Percentiles rank a stretch among this genome's conserved stretches.
phyloP scores from a whole-genome alignment of 78 protist species.

The Protostelium mycophagum region DNA sequence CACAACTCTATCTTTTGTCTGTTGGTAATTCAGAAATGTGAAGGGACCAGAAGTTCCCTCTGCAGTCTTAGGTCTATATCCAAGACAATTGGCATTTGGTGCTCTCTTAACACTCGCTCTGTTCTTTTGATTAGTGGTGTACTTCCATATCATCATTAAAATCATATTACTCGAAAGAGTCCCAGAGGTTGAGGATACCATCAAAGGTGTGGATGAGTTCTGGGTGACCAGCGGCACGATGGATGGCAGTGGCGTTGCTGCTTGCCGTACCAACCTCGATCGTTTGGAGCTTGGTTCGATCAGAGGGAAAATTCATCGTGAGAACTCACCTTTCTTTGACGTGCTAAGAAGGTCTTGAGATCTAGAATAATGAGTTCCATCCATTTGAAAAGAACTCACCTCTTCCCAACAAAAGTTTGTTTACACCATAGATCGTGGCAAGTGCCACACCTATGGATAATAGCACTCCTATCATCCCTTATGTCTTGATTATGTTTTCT shows the following conservation, averaged over 20 bases:
- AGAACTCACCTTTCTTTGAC: background rate
- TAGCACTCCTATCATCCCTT: background rate
- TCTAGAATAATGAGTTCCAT: background rate
- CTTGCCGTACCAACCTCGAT: background rate
- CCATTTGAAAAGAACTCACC: background rate
- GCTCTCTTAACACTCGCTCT: background rate
- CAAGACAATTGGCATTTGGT: background rate
- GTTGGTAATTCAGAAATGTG: conserved; percentile 33
- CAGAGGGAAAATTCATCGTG: background rate
- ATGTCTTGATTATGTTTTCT: too few species aligned
- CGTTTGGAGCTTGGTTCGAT: background rate
- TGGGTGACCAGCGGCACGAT: background rate
- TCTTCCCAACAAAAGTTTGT: too few species aligned
- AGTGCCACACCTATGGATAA: background rate
- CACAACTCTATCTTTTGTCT: conserved; percentile 22
- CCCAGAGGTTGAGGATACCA: background rate
- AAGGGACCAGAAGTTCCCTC: conserved; percentile 44
- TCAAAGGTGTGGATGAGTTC: background rate
- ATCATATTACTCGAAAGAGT: background rate
- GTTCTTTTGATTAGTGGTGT: background rate
- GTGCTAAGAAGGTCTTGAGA: background rate
- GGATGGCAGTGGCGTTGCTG: background rate
- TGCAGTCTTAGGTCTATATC: background rate
- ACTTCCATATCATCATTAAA: background rate
- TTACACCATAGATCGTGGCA: background rate